Evolutionary conservation across 1,139 yeast genomes (phyloP), one percentile per base, ranked within the genome.

Genomic region (Blastobotrys capitulatus): DNA sequence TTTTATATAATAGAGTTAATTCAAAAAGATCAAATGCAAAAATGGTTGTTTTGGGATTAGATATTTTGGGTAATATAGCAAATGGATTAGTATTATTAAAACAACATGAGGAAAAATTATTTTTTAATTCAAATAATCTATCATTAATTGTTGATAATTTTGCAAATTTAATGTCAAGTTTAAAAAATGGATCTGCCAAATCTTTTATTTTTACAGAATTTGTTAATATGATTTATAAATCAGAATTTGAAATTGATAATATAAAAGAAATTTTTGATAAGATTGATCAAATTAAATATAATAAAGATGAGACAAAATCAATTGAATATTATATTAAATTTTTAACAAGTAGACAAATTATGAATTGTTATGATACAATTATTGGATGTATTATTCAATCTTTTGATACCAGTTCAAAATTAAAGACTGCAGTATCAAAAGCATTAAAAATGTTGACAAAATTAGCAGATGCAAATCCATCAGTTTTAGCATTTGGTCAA

Each of bases 371-470:
- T 35, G 50, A 47, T 27, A 26, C 39, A 7, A 47, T 47, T 26
- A 19, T 47, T 31, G 32, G 47, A 18, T 25, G 44, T 31, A 25
- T 47, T n/a, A 43, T 42, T 36, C 45, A 47, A 42, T 15, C 47
- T 15, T 32, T 47, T 15, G 13, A 35, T 12, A 13, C 16, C 15
- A 42, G 43, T 37, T 16, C 42, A 22, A 47, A 46, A 39, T 35
- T 40, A 6, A 46, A 46, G 15, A 46, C 48, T 2, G 48, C 48
- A 6, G 48, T 40, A 20, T 42, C 47, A 27, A 47, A 47, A 16
- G 50, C 47, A 2, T 44, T 47, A 13, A 47, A 47, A 25, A 42
- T 39, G 47, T 40, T 47, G 18, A 43, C 50, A n/a, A 31, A 38
- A 16, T 40, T 47, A 7, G 50, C 46, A 5, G 47, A 47, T 2